Percentiles rank a stretch among this genome's conserved stretches.
These are phyloP conservation scores for Silene conica DNA, from an alignment of 148 eudicot species.

Conservation along the genomic window DNA sequence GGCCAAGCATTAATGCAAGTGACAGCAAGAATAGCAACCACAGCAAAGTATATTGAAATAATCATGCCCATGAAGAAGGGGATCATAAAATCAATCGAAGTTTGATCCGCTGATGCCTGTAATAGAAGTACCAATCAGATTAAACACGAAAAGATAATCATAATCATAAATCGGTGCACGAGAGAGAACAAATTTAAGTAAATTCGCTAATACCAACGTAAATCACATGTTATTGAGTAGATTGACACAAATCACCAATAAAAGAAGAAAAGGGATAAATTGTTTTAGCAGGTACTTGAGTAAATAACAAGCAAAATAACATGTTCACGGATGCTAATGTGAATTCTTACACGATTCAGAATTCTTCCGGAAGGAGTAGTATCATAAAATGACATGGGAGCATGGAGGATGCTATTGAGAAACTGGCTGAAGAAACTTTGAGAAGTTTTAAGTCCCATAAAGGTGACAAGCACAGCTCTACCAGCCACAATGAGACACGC, in stretches of 20 bases:
- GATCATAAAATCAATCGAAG: slow-evolving; percentile 40
- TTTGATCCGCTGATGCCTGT: slow-evolving; percentile 64
- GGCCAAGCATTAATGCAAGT: slow-evolving; percentile 63
- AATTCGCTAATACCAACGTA: neutral
- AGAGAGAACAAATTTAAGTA: neutral
- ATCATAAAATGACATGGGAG: slow-evolving; percentile 74
- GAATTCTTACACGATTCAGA: slow-evolving; percentile 44
- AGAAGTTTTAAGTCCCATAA: slow-evolving; percentile 49
- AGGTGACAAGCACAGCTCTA: slow-evolving; percentile 32
- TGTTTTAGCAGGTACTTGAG: neutral
- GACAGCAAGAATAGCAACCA: slow-evolving; percentile 39
- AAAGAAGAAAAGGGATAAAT: neutral
- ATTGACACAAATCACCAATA: too few relatives aligned
- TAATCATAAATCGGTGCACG: neutral
- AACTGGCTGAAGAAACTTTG: slow-evolving; percentile 53
- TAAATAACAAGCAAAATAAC: neutral
- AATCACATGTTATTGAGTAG: neutral
- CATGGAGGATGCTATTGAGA: slow-evolving; percentile 44
- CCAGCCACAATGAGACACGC: slow-evolving; percentile 30
- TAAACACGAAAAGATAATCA: neutral
- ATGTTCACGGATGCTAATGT: neutral
- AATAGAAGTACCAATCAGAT: slow-evolving; percentile 17
- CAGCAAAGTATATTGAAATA: slow-evolving; percentile 32
- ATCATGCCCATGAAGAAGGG: slow-evolving; percentile 39
- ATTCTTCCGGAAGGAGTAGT: slow-evolving; percentile 72